Conservation (phyloP, 208 protist genomes). For the Endotrypanum monterogeii region DNA sequence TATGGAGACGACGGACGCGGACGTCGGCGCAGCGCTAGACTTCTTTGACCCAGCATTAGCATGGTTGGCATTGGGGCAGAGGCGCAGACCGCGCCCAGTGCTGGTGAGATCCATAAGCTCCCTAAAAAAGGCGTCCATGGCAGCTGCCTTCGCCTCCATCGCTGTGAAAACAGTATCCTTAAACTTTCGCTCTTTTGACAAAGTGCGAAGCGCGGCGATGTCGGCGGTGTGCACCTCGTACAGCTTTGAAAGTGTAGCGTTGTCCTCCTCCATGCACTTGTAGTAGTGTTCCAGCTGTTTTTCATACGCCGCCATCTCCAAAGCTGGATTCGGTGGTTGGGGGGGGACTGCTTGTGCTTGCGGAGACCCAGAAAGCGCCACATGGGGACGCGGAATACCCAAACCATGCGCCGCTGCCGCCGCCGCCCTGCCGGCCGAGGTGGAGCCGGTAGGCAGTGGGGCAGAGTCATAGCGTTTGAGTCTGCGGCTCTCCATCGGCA, state of each 20-base stretch:
- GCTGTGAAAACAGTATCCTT: constrained; percentile 20
- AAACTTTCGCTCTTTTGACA: constrained; percentile 39
- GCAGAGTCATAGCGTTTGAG: constrained; percentile 38
- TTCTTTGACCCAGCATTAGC: background rate
- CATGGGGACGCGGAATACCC: constrained; percentile 15
- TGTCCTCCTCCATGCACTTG: constrained; percentile 41
- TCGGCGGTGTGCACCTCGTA: constrained; percentile 32
- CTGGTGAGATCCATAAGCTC: constrained; percentile 31
- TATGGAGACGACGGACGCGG: constrained; percentile 13
- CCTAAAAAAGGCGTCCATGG: constrained; percentile 34
- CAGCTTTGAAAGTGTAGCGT: constrained; percentile 25
- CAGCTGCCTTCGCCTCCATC: constrained; percentile 28
- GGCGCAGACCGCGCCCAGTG: constrained; percentile 24
- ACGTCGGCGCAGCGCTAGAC: background rate
- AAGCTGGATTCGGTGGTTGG: background rate
- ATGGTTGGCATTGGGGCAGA: constrained; percentile 20
- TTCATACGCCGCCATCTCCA: constrained; percentile 8
- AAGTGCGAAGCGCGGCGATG: constrained; percentile 21
- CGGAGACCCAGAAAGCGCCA: background rate
- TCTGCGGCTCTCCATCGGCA: constrained; percentile 24
- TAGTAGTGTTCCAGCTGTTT: constrained; percentile 41
- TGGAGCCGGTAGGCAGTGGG: constrained; percentile 18
- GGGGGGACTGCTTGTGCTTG: background rate
- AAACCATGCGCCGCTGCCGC: constrained; percentile 10
- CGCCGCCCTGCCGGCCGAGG: constrained; percentile 7